Base-by-base conservation (phyloP, 2,329 filamentous ascomycete genomes). In the Neonectria sp. region DNA sequence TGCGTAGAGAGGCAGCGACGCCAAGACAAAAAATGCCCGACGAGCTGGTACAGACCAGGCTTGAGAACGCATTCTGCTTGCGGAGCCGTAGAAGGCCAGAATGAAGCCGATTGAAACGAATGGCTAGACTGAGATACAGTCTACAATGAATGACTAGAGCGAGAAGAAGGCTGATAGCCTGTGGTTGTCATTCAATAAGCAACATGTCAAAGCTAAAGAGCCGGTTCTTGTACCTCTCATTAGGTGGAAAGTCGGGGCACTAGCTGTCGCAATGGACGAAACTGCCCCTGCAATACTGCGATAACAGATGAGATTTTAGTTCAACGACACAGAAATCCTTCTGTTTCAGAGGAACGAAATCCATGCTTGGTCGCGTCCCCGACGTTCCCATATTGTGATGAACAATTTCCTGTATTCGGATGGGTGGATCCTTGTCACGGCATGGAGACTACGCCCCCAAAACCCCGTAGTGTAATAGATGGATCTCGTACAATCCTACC, bases 1-100 rank as follows among this genome's bases (percentile, higher is more conserved):
- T 8, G 63, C 58, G 11, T 49, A 48, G 25, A 70, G 55, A 17
- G 71, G 68, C 51, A 72, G 17, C 12, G 63, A 61, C 21, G 65
- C 70, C 33, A 72, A 46, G 17, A 64, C 61, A 55, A 72, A 29
- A 25, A 72, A 55, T 7, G 65, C 60, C 17, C 61, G 61, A 13
- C 60, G 21, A 6, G 48, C 49, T n/a, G 64, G 35, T 2, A 35
- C 9, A 31, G 49, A 56, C 64, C 48, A 59, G 25, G 40, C 51
- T 1, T 60, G 46, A 45, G 43, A 72, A 35, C 68, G 40, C 71
- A 72, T 27, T 43, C 61, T 53, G 40, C 46, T 35, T 29, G n/a
- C 27, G 15, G 15, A 21, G 37, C 2, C 0, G 24, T 21, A 1
- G n/a, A 13, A 13, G 48, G 27, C 46, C 31, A 40, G 15, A 29